These are phyloP conservation scores for Leccinum longicurvipes DNA, from an alignment of 768 basidiomycete species.

Conservation along the genomic window DNA sequence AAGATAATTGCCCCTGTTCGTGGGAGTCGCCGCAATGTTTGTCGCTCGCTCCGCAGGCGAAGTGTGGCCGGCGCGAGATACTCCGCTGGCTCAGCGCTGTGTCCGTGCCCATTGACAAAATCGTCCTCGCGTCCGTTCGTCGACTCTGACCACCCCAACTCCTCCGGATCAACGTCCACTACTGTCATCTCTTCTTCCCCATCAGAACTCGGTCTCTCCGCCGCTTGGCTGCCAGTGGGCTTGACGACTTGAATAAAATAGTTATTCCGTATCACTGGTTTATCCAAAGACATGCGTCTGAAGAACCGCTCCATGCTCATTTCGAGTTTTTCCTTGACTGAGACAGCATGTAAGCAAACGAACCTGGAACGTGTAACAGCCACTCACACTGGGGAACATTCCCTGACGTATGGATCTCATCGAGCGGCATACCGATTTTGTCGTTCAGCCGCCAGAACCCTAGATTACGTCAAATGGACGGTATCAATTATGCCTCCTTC, in stretches of 20 bases:
- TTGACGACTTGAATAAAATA: conserved; percentile 48
- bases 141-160: conserved; percentile 60
- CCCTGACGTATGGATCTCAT: conserved; percentile 69
- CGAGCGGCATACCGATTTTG: conserved; percentile 69
- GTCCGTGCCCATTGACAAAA: conserved; percentile 32
- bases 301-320: conserved; percentile 69
- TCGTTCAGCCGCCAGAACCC: conserved; percentile 77
- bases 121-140: conserved; percentile 54
- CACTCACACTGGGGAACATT: conserved; percentile 69
- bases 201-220: neutral
- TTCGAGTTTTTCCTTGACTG: conserved; percentile 62
- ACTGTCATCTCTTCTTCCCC: conserved; percentile 4
- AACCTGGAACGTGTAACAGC: neutral
- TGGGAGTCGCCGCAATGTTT: conserved; percentile 63
- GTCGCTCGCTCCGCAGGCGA: conserved; percentile 60
- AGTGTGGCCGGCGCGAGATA: conserved; percentile 40
- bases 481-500: neutral
- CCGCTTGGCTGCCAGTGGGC: conserved; percentile 1
- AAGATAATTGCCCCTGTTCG: conserved; percentile 64
- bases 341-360: conserved; percentile 4
- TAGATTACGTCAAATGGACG: conserved; percentile 23
- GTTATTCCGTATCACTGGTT: conserved; percentile 71
- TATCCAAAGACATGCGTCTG: conserved; percentile 59
- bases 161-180: conserved; percentile 50
- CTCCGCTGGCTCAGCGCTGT: conserved; percentile 14